Evolutionary conservation across 768 basidiomycete genomes (phyloP), one percentile per base, ranked within the genome.

Genomic region (Galerina sulciceps): DNA sequence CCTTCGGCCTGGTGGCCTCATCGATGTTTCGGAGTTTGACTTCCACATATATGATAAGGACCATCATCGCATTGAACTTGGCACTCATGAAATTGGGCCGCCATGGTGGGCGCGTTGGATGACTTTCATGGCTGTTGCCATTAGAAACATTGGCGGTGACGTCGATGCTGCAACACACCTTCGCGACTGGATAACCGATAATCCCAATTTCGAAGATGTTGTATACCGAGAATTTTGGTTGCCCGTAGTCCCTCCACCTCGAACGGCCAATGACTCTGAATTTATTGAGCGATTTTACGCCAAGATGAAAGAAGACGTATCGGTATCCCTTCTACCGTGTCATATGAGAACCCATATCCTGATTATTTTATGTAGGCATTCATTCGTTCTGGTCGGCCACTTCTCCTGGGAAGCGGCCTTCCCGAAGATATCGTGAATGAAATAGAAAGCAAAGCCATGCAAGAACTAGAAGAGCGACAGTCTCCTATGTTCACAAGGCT

Each of bases 101-200:
- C 86, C 89, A 0, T 90, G 85, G 84, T 74, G 83, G 60, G 76
- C 86, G 14, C 82, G 83, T 13, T 90, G 85, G 84, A 79, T 90
- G 76, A 73, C 79, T 14, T 80, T 84, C 55, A 72, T 79, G n/a
- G 72, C 77, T 40, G 68, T 76, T 23, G 88, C 89, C 23, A 82
- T 86, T 26, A 75, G 71, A 57, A 73, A 76, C 43, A 79, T 79
- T 18, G 90, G 90, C 11, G 90, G 88, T 14, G 77, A 81, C 55
- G 77, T 84, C 1, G 85, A 89, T 53, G 90, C 89, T 13, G 84
- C 88, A 0, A 71, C 74, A 41, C 79, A 85, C 65, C 54, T 91
- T 4, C 68, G 78, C 42, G 72, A 73, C 26, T 91, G 88, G 88
- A 68, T 88, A 20, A 63, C 68, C 17, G 71, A 76, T 35, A 81